Evolutionary conservation across 2,329 filamentous ascomycete genomes (phyloP).

Genomic region (Arthrobotrys musiformis): DNA sequence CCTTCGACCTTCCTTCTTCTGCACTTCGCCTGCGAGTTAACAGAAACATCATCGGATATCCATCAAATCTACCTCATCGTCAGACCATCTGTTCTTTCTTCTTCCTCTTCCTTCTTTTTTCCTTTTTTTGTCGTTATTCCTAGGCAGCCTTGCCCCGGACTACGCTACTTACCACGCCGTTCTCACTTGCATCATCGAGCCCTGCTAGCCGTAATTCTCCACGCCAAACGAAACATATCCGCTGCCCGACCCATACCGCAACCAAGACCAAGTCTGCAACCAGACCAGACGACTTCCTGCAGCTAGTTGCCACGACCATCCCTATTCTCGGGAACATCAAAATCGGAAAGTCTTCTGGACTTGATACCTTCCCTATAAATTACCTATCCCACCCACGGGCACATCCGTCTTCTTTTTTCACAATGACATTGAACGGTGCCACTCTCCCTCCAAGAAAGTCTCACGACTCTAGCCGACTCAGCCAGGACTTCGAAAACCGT

Average conservation of each 20-base stretch:
- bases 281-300: constrained; percentile 19
- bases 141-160: constrained; percentile 39
- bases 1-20: constrained; percentile 1
- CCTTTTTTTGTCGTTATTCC: constrained; percentile 11
- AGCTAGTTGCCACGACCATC: constrained; percentile 32
- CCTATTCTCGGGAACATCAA: constrained; percentile 30
- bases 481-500: constrained; percentile 41
- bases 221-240: constrained; percentile 39
- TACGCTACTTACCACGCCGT: constrained; percentile 29
- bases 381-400: constrained; percentile 18
- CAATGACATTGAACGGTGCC: constrained; percentile 53
- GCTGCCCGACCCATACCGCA: constrained; percentile 9
- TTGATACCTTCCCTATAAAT: constrained; percentile 38
- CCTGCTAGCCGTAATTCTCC: not conserved
- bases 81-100: not conserved
- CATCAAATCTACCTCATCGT: not conserved
- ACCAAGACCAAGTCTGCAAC: not conserved
- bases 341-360: constrained; percentile 22
- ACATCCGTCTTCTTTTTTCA: constrained; percentile 35
- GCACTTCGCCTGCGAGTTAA: not conserved
- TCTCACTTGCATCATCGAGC: constrained; percentile 40
- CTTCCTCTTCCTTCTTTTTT: constrained; percentile 13
- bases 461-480: constrained; percentile 31
- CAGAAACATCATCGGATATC: not conserved
- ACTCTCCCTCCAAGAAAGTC: constrained; percentile 43